phyloP scores from a whole-genome alignment of 2,329 filamentous ascomycete species.

The Fusarium transvaalense region DNA sequence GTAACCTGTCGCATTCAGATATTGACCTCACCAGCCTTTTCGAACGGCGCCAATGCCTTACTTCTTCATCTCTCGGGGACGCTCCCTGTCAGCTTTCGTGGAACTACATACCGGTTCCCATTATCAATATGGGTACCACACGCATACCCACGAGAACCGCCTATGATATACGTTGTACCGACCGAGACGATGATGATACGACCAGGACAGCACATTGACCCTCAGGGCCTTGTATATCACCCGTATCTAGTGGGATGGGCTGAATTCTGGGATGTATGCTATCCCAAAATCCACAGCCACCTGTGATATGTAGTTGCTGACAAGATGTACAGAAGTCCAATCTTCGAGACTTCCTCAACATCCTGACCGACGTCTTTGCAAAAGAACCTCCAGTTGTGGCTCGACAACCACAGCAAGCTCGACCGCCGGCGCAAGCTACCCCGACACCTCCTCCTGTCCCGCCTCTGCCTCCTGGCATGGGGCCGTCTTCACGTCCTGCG shows the following conservation, averaged over 20 bases:
- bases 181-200: constrained; percentile 89
- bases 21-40: constrained; percentile 73
- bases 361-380: constrained; percentile 88
- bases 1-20: constrained; percentile 17
- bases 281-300: not conserved
- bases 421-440: constrained; percentile 50
- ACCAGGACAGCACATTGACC: constrained; percentile 93
- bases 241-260: constrained; percentile 93
- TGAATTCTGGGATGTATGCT: constrained; percentile 87
- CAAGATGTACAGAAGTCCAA: constrained; percentile 75
- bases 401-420: constrained; percentile 65
- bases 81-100: constrained; percentile 90
- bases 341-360: constrained; percentile 82
- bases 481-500: constrained; percentile 54
- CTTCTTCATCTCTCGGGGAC: constrained; percentile 89
- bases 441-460: constrained; percentile 75
- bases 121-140: constrained; percentile 94
- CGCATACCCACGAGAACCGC: constrained; percentile 86
- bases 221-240: constrained; percentile 94
- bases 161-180: constrained; percentile 89
- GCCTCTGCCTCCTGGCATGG: constrained; percentile 75
- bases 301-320: constrained; percentile 6
- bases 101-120: constrained; percentile 90
- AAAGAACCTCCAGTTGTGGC: constrained; percentile 94
- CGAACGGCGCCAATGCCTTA: constrained; percentile 87